Evolutionary conservation across 345 rosid species (phyloP), one percentile per base, ranked within the genome.

Genomic region (Camelina laxa): DNA sequence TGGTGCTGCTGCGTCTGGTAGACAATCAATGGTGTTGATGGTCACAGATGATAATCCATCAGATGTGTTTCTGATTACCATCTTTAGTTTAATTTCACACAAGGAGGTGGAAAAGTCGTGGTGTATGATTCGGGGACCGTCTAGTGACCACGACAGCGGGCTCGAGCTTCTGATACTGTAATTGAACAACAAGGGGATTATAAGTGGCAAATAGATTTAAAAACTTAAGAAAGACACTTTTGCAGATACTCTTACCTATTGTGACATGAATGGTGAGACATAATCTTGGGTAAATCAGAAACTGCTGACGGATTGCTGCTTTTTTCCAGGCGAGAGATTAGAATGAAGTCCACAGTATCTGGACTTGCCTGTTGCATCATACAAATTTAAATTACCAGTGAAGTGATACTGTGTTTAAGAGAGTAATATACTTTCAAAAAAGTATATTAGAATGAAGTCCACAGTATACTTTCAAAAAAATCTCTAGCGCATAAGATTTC

Each of bases 191-290:
- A 65, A 61, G 11, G 19, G 3, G 44, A 13, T 22, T 35, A 58
- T 2, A n/a, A 68, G 65, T 13, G 58, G 19, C 17, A 61, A 22
- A 55, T 36, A 45, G 16, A 31, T 51, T 47, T 63, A 56, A 59
- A 59, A 51, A 69, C 60, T 60, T 9, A 42, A 48, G 66, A 33
- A 72, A 55, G 31, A 22, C 13, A 39, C 48, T 33, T 6, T 24
- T 47, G 27, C 12, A 35, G 15, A 42, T 1, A 17, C 15, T 19
- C 88, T 70, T 87, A 81, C 99, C 92, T 89, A 87, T 92, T 87
- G 76, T 81, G 82, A 72, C 97, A 95, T 67, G 84, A 80, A 70
- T 95, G 99, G 82, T 92, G 85, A 65, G 97, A 92, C 38, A 84
- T 82, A 70, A 95, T 61, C 56, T 60, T 74, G 16, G 87, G 83